Base-by-base conservation (phyloP, 2,329 filamentous ascomycete species). In the Microcyclospora tardicrescens region DNA sequence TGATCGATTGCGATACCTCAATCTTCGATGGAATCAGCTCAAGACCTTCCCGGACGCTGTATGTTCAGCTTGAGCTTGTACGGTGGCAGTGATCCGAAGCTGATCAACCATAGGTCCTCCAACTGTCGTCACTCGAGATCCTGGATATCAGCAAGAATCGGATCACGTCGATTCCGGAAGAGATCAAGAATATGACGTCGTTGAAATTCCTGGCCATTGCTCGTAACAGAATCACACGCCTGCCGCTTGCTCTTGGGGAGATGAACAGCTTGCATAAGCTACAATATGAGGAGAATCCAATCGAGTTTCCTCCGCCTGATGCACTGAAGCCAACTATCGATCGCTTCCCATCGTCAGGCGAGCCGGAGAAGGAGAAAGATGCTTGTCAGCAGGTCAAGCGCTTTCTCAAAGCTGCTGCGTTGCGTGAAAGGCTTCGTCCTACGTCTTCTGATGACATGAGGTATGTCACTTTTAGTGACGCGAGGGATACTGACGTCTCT, bases 71-170 rank as follows among this genome's bases (percentile, higher is more conserved):
- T n/a, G 30, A 32, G 10, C 16, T 28, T 24, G 32, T 11, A 11
- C 15, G 19, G 16, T 12, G 35, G 12, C n/a, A 28, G 15, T 24
- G 19, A 6, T 33, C n/a, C 16, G 13, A 12, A 28, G 35, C 52
- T 59, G 43, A 60, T 40, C 52, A 33, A 40, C 52, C 36, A 47
- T 56, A 93, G 86, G 75, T 96, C 42, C 87, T 89, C 58, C 79
- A 86, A 59, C 71, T 96, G 44, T 79, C 76, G 37, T 82, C 85
- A 28, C 73, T 96, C 39, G 87, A 96, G 62, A 94, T 95, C 42
- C 73, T 96, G 44, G 89, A 96, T 62, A 72, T 96, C 39, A 87
- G 86, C 58, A 77, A 84, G 51, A 96, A 96, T 58, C 84, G 81
- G 58, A 77, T 96, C 44, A 75, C 73, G 35, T 67, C 73, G 9